These are phyloP conservation scores for Rhizopogon vinicolor DNA, from an alignment of 768 basidiomycete species.

Conservation along the genomic window DNA sequence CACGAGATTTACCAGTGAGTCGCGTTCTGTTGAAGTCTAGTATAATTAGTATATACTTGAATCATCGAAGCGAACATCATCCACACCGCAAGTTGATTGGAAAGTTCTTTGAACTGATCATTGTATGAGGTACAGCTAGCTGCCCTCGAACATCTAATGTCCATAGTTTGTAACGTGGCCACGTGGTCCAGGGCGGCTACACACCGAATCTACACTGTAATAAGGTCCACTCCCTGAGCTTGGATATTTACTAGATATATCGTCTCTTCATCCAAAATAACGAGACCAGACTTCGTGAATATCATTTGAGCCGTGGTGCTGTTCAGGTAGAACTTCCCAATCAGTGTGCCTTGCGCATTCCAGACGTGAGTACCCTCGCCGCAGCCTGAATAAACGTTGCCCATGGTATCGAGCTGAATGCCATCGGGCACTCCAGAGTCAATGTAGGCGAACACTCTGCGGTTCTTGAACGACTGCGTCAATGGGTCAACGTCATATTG, in stretches of 20 bases:
- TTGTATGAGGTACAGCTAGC: too few species aligned
- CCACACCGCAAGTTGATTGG: too few species aligned
- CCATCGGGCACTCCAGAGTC: slow-evolving; percentile 70
- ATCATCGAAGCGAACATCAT: too few species aligned
- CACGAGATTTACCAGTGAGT: too few species aligned
- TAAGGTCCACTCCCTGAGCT: slow-evolving; percentile 25
- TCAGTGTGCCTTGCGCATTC: slow-evolving; percentile 46
- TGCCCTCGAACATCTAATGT: too few species aligned
- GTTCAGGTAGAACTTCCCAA: slow-evolving; percentile 60
- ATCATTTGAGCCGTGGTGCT: slow-evolving; percentile 33
- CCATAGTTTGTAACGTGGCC: slow-evolving; percentile 3
- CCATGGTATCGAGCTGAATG: slow-evolving; percentile 55
- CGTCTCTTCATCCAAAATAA: slow-evolving; percentile 35
- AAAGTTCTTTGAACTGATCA: too few species aligned
- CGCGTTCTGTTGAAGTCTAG: too few species aligned
- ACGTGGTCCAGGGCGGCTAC: slow-evolving; percentile 10
- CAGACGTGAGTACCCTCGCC: slow-evolving; percentile 71
- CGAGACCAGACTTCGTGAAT: slow-evolving; percentile 35
- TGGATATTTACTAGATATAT: slow-evolving; percentile 34
- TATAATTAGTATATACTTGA: too few species aligned
- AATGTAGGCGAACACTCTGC: slow-evolving; percentile 61
- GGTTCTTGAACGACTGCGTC: slow-evolving; percentile 51
- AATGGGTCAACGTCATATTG: slow-evolving; percentile 60
- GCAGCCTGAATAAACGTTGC: slow-evolving; percentile 64
- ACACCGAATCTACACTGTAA: not conserved